These are phyloP conservation scores for Pichia californica DNA, from an alignment of 805 yeast species.

Conservation along the genomic window DNA sequence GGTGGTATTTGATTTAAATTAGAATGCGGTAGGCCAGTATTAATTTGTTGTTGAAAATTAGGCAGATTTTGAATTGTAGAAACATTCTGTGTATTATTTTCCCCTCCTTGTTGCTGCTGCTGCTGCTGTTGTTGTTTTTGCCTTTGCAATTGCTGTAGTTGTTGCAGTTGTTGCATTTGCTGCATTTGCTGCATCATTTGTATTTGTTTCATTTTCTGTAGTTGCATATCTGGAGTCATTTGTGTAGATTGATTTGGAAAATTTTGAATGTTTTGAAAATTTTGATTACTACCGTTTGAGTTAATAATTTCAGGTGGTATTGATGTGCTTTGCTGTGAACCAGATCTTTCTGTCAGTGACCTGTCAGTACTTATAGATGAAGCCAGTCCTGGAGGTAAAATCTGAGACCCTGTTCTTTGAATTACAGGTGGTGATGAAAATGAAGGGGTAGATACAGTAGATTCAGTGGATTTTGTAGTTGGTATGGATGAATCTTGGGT, in stretches of 20 bases:
- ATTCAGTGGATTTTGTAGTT: not conserved
- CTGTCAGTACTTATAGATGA: not conserved
- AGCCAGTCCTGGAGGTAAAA: constrained; percentile 1
- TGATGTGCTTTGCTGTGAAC: not conserved
- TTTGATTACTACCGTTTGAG: not conserved
- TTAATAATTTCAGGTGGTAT: not conserved
- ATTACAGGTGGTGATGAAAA: not conserved
- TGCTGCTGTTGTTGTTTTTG: not conserved
- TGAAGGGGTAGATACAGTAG: not conserved
- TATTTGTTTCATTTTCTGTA: constrained; percentile 5
- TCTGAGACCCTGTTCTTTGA: not conserved
- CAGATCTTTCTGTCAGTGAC: too few relatives aligned
- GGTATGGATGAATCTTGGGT: not conserved
- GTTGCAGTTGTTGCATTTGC: constrained; percentile 5
- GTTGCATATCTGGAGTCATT: not conserved
- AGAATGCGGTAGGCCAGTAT: too few relatives aligned
- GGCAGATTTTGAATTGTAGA: not conserved
- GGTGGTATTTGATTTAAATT: constrained; percentile 5
- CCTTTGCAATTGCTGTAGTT: not conserved
- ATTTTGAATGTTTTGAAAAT: not conserved
- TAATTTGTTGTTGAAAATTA: not conserved
- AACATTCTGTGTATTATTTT: not conserved
- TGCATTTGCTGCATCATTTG: constrained; percentile 8
- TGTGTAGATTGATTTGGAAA: not conserved
- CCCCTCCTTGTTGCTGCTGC: not conserved